Percentiles rank a stretch among this genome's conserved stretches.
Conservation (phyloP, 495 filamentous ascomycete genomes). For the Cenococcum geophilum region DNA sequence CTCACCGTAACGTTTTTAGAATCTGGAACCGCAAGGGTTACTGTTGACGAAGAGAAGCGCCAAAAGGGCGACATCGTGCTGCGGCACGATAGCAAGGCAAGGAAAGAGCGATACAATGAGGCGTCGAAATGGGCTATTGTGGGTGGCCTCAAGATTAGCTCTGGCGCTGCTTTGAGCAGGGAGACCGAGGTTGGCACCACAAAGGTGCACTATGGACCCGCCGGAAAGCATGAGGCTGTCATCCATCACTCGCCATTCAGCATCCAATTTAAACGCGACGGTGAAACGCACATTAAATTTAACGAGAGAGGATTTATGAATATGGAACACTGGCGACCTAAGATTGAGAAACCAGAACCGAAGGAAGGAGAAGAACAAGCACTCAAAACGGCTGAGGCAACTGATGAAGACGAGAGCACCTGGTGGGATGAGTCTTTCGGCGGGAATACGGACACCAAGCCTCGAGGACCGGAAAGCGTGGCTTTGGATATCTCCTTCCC, state of each 20-base stretch:
- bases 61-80: constrained; percentile 84
- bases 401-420: constrained; percentile 67
- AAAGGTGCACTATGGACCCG: constrained; percentile 74
- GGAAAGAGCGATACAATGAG: constrained; percentile 93
- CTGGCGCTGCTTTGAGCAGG: constrained; percentile 55
- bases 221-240: constrained; percentile 67
- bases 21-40: constrained; percentile 78
- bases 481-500: constrained; percentile 86
- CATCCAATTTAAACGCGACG: constrained; percentile 78
- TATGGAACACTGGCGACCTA: constrained; percentile 90
- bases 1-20: constrained; percentile 81
- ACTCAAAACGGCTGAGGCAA: constrained; percentile 37
- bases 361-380: constrained; percentile 48
- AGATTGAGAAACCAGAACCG: constrained; percentile 60
- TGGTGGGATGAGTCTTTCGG: constrained; percentile 98
- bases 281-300: constrained; percentile 73
- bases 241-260: constrained; percentile 77
- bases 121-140: constrained; percentile 80
- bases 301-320: constrained; percentile 85
- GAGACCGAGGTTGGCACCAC: constrained; percentile 58
- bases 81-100: constrained; percentile 71
- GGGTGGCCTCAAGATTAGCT: constrained; percentile 65
- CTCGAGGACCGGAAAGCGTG: constrained; percentile 81
- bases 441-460: constrained; percentile 88
- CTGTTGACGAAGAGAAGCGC: constrained; percentile 83